phyloP scores from a whole-genome alignment of 768 basidiomycete species.

The Suillus plorans region DNA sequence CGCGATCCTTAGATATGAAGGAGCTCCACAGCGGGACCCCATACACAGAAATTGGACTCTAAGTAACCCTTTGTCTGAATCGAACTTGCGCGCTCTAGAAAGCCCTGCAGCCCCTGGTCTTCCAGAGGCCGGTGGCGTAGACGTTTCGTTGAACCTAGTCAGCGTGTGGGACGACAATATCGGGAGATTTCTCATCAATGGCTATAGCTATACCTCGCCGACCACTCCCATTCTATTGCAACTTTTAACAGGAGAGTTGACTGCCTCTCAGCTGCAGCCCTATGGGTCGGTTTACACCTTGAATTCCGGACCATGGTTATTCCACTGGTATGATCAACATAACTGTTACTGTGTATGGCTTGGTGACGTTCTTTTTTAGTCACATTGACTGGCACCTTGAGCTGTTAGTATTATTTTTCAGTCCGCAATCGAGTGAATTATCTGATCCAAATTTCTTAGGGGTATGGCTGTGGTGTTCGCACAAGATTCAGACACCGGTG shows the following conservation, averaged over 20 bases:
- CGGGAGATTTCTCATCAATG: slow-evolving; percentile 15
- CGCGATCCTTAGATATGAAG: slow-evolving; percentile 16
- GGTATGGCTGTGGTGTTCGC: slow-evolving; percentile 41
- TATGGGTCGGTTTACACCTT: slow-evolving; percentile 15
- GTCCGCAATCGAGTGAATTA: background rate
- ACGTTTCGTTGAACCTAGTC: slow-evolving; percentile 18
- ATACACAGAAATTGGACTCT: background rate
- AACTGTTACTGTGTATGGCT: background rate
- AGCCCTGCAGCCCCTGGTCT: slow-evolving; percentile 14
- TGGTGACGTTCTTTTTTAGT: slow-evolving; percentile 15
- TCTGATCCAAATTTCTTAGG: slow-evolving; percentile 37
- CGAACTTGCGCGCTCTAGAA: slow-evolving; percentile 15
- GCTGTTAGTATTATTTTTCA: slow-evolving; percentile 18
- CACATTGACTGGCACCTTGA: slow-evolving; percentile 40
- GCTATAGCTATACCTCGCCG: slow-evolving; percentile 14
- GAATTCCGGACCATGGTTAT: slow-evolving; percentile 61
- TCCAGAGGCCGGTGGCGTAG: slow-evolving; percentile 14
- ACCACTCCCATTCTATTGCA: slow-evolving; percentile 17
- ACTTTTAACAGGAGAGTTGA: slow-evolving; percentile 19
- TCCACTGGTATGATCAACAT: slow-evolving; percentile 33
- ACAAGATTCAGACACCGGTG: slow-evolving; percentile 31
- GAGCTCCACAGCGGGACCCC: slow-evolving; percentile 17
- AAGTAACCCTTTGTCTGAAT: slow-evolving; percentile 14
- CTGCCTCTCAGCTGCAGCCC: slow-evolving; percentile 12
- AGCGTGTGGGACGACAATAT: slow-evolving; percentile 13